These are phyloP conservation scores for Metroxylon sagu DNA, from an alignment of 176 grass and related monocot species.

Conservation along the genomic window DNA sequence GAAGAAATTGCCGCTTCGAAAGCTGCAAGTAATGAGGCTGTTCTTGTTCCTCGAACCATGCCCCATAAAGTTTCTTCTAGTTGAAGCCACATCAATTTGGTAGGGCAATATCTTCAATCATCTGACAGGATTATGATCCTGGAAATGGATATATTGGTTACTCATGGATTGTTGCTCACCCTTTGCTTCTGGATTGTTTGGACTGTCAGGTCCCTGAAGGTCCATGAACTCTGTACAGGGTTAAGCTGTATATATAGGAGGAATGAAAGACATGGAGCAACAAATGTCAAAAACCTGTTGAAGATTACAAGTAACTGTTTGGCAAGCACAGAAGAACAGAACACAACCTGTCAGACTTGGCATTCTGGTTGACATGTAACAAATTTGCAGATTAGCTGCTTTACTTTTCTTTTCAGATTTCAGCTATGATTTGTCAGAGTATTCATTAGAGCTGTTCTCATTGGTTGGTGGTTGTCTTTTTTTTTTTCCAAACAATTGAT, in stretches of 20 bases:
- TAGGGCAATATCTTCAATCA: no score
- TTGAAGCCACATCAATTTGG: no score
- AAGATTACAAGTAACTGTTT: neutral
- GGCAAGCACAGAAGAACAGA: neutral
- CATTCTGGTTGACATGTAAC: neutral
- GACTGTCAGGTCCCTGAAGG: neutral
- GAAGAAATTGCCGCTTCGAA: slow-evolving; percentile 16
- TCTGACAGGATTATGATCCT: no score
- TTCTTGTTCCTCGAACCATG: no score
- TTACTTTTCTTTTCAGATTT: neutral
- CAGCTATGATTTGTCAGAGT: no score
- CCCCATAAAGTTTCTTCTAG: no score
- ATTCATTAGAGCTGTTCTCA: no score
- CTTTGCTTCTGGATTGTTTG: neutral
- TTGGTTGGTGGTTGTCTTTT: no score
- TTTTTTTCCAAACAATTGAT: no score
- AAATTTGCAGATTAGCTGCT: neutral
- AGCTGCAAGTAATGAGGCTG: no score
- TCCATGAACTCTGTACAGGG: slow-evolving; percentile 3
- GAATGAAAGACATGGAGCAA: neutral
- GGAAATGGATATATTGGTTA: no score
- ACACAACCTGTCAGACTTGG: neutral
- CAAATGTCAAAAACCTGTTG: neutral
- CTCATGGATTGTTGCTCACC: neutral
- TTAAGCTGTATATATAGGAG: slow-evolving; percentile 9